A percentile compares a stretch with the other conserved stretches of the same genome.
Evolutionary conservation across 2,329 filamentous ascomycete species (phyloP).

Genomic region (Phyllachora maydis): DNA sequence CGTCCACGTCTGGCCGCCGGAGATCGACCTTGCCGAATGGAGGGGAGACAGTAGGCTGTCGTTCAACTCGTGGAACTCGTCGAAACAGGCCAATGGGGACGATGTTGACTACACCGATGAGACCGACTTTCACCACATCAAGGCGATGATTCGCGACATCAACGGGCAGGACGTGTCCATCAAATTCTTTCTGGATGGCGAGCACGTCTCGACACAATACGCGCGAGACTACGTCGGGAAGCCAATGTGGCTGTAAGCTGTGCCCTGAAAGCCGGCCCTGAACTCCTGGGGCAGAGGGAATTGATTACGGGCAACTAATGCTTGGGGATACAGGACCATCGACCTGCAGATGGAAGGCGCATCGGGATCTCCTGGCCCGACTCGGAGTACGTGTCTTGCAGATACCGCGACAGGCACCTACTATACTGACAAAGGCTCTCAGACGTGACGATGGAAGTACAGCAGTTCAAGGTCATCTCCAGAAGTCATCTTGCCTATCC

Average conservation of each 20-base stretch:
- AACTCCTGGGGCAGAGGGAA: not conserved
- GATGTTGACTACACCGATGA: slow-evolving; percentile 26
- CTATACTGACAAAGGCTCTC: too few species aligned
- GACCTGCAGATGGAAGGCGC: slow-evolving; percentile 24
- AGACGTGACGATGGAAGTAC: too few species aligned
- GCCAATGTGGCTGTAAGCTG: slow-evolving; percentile 18
- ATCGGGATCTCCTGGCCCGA: slow-evolving; percentile 18
- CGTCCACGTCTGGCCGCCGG: slow-evolving; percentile 32
- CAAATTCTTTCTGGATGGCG: slow-evolving; percentile 31
- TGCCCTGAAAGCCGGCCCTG: too few species aligned
- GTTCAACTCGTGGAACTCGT: slow-evolving; percentile 33
- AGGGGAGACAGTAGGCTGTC: slow-evolving; percentile 33
- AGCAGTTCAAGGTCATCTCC: too few species aligned
- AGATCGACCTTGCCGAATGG: slow-evolving; percentile 40
- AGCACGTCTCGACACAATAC: slow-evolving; percentile 24
- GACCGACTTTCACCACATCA: slow-evolving; percentile 24
- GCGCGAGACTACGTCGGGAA: slow-evolving; percentile 26
- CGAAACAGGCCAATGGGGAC: slow-evolving; percentile 19
- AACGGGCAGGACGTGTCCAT: slow-evolving; percentile 29
- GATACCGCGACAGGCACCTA: too few species aligned
- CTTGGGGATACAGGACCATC: slow-evolving; percentile 19
- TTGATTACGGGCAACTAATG: too few species aligned
- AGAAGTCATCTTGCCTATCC: too few species aligned
- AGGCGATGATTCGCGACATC: slow-evolving; percentile 25
- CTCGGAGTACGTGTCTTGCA: slow-evolving; percentile 7